Base-by-base conservation (phyloP, 192 early-diverging fungal species). In the Allomyces macrogynus region DNA sequence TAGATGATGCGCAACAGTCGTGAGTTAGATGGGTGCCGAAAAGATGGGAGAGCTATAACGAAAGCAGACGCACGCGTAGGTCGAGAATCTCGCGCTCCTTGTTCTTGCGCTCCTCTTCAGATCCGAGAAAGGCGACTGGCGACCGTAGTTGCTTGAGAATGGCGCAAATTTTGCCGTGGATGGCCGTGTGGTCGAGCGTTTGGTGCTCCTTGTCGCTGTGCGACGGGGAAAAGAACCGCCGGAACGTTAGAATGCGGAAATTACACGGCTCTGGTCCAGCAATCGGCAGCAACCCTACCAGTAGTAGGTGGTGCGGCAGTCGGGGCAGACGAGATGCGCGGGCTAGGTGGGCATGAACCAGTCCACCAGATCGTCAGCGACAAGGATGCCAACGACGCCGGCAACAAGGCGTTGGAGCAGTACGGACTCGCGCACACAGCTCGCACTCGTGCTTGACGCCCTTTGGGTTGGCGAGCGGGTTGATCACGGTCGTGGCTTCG, bases 391-490 rank as follows among this genome's bases (percentile, higher is more conserved):
- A 70, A 70, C 0, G 20, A n/a, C 12, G 9, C 0, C 3, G 49
- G 4, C 4, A 0, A 8, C n/a, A n/a, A n/a, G n/a, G n/a, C n/a
- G n/a, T n/a, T n/a, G 32, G 7, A 40, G 32, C 32, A 40, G 32
- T 20, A 57, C 49, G 20, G 20, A 57, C 49, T 62, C 78, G 79
- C 22, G 73, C 80, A 62, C 81, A 82, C 18, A 82, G 70, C 67
- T 82, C 81, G 67, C 81, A 82, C 8, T 24, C 24, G 27, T 72
- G 69, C 63, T 78, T 79, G 25, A 80, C 71, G 16, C 81, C 78
- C 71, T 82, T 82, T 64, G 81, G 80, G 65, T 82, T 82, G 23
- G 81, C 70, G 11, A 82, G 69, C 25, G 81, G 81, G 66, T 81
- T 80, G 64, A 81, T 81, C 23, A 61, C 23, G 23, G 23, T 57